Percentiles rank a stretch among this genome's conserved stretches.
These are phyloP conservation scores for Colletotrichum australisinense DNA, from an alignment of 2,329 filamentous ascomycete species.

Conservation along the genomic window DNA sequence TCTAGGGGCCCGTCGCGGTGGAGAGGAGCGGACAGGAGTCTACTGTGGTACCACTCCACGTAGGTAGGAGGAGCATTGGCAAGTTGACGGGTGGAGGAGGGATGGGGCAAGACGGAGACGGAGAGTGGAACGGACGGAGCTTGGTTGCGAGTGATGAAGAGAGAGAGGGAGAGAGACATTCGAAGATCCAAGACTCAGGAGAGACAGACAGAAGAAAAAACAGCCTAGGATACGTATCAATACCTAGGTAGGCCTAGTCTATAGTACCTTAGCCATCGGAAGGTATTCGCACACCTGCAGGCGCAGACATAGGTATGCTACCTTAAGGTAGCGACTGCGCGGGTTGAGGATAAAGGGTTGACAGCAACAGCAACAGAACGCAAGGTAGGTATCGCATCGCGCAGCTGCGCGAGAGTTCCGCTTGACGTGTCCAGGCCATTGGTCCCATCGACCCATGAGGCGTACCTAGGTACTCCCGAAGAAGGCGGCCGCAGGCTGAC, in stretches of 20 bases:
- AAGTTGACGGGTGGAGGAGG: not conserved
- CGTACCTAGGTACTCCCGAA: not conserved
- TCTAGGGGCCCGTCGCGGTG: not conserved
- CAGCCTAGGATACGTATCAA: not conserved
- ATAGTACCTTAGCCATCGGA: too few relatives aligned
- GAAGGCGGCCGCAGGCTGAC: constrained; percentile 13
- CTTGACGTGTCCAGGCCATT: not conserved
- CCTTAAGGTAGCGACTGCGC: too few relatives aligned
- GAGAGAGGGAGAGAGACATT: not conserved
- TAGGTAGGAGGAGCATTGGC: not conserved
- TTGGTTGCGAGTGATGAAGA: not conserved
- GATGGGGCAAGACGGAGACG: not conserved
- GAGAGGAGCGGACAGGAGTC: not conserved
- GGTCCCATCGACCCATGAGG: not conserved
- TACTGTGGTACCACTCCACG: too few relatives aligned
- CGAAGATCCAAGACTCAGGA: not conserved
- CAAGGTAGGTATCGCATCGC: not conserved
- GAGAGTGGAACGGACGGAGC: not conserved
- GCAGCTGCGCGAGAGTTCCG: not conserved
- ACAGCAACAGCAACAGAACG: not conserved
- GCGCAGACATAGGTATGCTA: too few relatives aligned
- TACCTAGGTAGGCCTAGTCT: not conserved
- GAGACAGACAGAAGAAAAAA: not conserved
- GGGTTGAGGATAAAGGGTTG: too few relatives aligned
- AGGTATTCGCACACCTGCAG: too few relatives aligned